Percentiles rank a stretch among this genome's conserved stretches.
phyloP scores from a whole-genome alignment of 164 flowering plant genomes.

The Brasenia schreberi region DNA sequence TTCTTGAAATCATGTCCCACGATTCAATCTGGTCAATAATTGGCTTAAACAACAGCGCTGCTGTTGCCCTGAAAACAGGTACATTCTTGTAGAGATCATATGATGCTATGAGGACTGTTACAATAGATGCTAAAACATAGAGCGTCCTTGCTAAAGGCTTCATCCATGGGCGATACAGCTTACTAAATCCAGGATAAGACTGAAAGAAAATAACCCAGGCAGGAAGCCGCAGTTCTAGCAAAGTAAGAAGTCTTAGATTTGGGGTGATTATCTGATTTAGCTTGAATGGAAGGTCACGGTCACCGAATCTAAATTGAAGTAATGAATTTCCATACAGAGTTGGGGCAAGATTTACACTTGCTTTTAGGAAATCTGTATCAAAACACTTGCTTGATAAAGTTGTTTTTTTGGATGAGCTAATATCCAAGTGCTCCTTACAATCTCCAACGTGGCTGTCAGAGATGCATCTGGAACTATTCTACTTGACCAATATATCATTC shows the following conservation, averaged over 20 bases:
- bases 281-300: constrained; percentile 16
- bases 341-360: constrained; percentile 1
- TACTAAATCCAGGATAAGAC: constrained; percentile 21
- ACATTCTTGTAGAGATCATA: constrained; percentile 24
- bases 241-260: constrained; percentile 18
- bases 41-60: constrained; percentile 19
- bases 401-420: background rate
- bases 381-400: background rate
- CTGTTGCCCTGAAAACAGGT: constrained; percentile 22
- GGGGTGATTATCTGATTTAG: constrained; percentile 17
- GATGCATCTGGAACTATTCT: background rate
- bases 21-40: constrained; percentile 20
- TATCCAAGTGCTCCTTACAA: background rate
- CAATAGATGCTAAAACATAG: constrained; percentile 17
- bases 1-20: constrained; percentile 24
- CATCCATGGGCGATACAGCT: constrained; percentile 24
- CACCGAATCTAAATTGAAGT: constrained; percentile 14
- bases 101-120: constrained; percentile 21
- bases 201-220: constrained; percentile 27
- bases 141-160: constrained; percentile 17
- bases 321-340: constrained; percentile 12
- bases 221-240: constrained; percentile 26
- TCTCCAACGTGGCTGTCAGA: background rate
- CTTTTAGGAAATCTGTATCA: background rate
- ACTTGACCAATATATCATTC: background rate